Percentiles rank a stretch among this genome's conserved stretches.
phyloP scores from a whole-genome alignment of 1,284 basidiomycete species.

The Cutaneotrichosporon daszewskae region DNA sequence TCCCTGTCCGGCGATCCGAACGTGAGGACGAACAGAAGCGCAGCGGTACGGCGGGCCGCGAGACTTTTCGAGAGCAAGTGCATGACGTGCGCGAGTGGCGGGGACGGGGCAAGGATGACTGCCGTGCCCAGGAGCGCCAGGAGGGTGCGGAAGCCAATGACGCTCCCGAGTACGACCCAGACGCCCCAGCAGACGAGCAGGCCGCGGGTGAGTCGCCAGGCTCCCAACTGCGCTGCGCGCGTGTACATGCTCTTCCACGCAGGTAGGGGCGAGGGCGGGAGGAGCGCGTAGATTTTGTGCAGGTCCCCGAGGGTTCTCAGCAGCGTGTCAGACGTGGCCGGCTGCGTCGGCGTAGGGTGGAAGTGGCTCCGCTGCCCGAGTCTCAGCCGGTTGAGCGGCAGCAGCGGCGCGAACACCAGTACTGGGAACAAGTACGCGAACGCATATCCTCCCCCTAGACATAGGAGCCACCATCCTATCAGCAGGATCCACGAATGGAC shows the following conservation, averaged over 20 bases:
- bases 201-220: conserved; percentile 33
- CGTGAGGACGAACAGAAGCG: conserved; percentile 37
- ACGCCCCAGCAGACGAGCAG: conserved; percentile 40
- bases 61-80: conserved; percentile 38
- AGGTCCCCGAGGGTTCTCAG: conserved; percentile 44
- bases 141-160: conserved; percentile 31
- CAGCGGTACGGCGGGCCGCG: conserved; percentile 29
- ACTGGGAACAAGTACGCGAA: conserved; percentile 52
- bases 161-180: conserved; percentile 38
- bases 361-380: conserved; percentile 30
- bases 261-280: conserved; percentile 36
- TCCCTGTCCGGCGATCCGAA: conserved; percentile 42
- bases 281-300: conserved; percentile 41
- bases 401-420: conserved; percentile 32
- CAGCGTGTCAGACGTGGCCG: conserved; percentile 60
- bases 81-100: conserved; percentile 35
- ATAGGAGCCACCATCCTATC: conserved; percentile 69
- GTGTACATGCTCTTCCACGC: conserved; percentile 22
- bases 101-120: conserved; percentile 43
- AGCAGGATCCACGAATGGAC: conserved; percentile 65
- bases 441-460: conserved; percentile 56
- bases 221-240: conserved; percentile 33
- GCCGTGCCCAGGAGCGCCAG: conserved; percentile 38
- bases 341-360: conserved; percentile 34
- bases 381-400: conserved; percentile 43